Evolutionary conservation across 768 basidiomycete genomes (phyloP), one percentile per base, ranked within the genome.

Genomic region (Suillus paluster): DNA sequence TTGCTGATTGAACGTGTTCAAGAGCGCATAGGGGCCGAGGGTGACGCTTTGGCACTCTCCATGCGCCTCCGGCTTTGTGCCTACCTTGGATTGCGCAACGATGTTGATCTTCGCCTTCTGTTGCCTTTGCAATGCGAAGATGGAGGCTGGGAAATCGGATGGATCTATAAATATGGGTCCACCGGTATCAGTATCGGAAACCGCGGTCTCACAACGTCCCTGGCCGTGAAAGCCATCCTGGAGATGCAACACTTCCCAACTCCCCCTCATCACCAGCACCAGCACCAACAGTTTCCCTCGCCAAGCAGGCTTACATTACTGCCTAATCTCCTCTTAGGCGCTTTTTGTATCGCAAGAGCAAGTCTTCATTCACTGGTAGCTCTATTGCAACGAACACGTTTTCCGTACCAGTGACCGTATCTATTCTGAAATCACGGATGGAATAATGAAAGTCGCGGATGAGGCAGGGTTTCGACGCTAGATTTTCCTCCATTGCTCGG

Each of bases 111-210:
- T 9, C 72, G 76, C 9, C 67, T 72, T 21, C 77, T 88, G 9
- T 75, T 83, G 3, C 68, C 77, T 5, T 67, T 84, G 61, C 86
- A 87, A 64, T 74, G 74, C 59, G 81, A 81, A 61, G 85, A 87
- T 64, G 86, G 86, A 19, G 81, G 83, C 4, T 88, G 83, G 83
- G 79, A 77, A 25, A 75, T 75, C 10, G 80, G 86, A 1, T 86
- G 84, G 83, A 74, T 87, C 21, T 87, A 84, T 74, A 83, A 80
- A 69, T 85, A 82, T 60, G 83, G 83, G 5, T 76, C 77, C 1
- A 78, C 81, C 0, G 81, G 79, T 1, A 70, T 84, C 54, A 76
- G 72, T 55, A 83, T 87, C 33, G 81, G 83, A 14, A 86, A 86
- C 69, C 79, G 82, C 7, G 85, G 86, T 0, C 72, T 86, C 23